Evolutionary conservation across 2,329 filamentous ascomycete species (phyloP).

Genomic region (Rhynchosporium graminicola): DNA sequence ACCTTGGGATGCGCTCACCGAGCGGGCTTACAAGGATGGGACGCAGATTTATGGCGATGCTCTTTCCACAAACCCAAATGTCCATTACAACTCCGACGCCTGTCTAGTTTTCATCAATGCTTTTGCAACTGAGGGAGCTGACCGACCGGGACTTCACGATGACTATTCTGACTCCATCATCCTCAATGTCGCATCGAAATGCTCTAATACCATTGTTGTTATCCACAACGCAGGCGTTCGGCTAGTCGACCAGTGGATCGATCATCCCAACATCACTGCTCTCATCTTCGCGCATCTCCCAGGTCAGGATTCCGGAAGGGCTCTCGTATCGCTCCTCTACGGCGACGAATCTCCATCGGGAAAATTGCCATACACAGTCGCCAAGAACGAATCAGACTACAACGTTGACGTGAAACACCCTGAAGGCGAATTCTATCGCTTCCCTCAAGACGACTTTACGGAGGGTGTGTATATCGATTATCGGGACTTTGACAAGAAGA

Average conservation of each 20-base stretch:
- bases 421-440: neutral
- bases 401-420: no score
- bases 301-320: constrained; percentile 61
- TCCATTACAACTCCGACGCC: constrained; percentile 56
- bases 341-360: constrained; percentile 73
- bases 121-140: constrained; percentile 64
- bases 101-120: constrained; percentile 69
- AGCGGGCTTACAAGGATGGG: constrained; percentile 54
- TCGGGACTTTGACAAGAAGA: constrained; percentile 47
- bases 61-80: constrained; percentile 20
- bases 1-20: constrained; percentile 56
- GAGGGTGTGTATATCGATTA: constrained; percentile 55
- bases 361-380: constrained; percentile 71
- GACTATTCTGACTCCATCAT: constrained; percentile 58
- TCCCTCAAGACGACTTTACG: constrained; percentile 46
- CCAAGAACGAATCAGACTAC: neutral
- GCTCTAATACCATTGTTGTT: constrained; percentile 63
- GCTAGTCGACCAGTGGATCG: constrained; percentile 52
- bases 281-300: constrained; percentile 61
- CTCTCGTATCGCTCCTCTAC: constrained; percentile 64
- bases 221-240: constrained; percentile 56
- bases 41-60: constrained; percentile 63
- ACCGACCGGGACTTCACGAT: constrained; percentile 62
- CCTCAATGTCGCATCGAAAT: constrained; percentile 51
- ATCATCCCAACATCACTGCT: constrained; percentile 61